Evolutionary conservation across 176 grass and related monocot species (phyloP).

Genomic region (Miscanthus lutarioriparius): DNA sequence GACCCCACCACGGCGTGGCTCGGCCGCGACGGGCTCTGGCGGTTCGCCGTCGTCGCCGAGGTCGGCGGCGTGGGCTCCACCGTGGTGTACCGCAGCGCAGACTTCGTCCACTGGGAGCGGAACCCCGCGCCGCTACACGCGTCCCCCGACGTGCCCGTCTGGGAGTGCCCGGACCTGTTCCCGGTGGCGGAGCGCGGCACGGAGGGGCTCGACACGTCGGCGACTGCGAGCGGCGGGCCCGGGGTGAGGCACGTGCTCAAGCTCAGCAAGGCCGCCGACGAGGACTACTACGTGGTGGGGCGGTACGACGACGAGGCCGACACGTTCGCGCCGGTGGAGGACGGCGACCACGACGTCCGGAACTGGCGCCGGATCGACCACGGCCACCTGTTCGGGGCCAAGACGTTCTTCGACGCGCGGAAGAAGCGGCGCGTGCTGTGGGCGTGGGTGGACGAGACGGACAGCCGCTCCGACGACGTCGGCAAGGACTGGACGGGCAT

Average conservation of each 20-base stretch:
- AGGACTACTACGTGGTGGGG: constrained; percentile 65
- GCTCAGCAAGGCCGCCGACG: constrained; percentile 42
- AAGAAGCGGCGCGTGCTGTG: constrained; percentile 61
- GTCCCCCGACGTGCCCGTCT: constrained; percentile 15
- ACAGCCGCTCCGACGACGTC: constrained; percentile 25
- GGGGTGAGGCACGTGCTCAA: constrained; percentile 61
- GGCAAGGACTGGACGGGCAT: constrained; percentile 60
- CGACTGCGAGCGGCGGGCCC: neutral
- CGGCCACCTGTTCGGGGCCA: constrained; percentile 69
- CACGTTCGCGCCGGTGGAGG: constrained; percentile 41
- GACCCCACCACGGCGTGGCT: constrained; percentile 72
- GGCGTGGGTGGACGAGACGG: constrained; percentile 68
- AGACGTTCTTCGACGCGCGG: constrained; percentile 72
- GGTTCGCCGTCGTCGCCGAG: constrained; percentile 45
- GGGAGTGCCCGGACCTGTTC: constrained; percentile 81
- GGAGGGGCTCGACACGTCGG: constrained; percentile 40
- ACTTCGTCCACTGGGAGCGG: constrained; percentile 58
- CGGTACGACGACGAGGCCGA: constrained; percentile 50
- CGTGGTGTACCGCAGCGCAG: constrained; percentile 50
- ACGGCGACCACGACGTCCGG: constrained; percentile 20
- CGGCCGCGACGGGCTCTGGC: constrained; percentile 62
- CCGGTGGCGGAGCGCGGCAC: constrained; percentile 48
- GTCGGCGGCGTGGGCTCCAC: constrained; percentile 29
- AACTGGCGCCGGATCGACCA: constrained; percentile 62
- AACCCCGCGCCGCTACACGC: constrained; percentile 38